These are phyloP conservation scores for Lineolata rhizophorae DNA, from an alignment of 495 filamentous ascomycete genomes.

Conservation along the genomic window DNA sequence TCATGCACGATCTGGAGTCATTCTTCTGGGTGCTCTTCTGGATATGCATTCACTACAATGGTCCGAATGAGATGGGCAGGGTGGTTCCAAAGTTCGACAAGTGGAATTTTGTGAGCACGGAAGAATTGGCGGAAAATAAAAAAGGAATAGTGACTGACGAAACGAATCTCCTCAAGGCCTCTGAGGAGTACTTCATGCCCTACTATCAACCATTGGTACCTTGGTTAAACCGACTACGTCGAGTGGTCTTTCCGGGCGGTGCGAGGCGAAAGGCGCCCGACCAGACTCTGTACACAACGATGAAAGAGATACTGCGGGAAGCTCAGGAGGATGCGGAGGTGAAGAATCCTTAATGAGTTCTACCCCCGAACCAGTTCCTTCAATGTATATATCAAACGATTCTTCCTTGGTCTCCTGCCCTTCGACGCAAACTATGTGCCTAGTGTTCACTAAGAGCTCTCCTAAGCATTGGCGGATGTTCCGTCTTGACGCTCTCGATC, in stretches of 20 bases:
- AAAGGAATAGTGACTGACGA: constrained; percentile 9
- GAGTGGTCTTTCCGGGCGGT: constrained; percentile 16
- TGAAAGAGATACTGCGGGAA: constrained; percentile 9
- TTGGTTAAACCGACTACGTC: constrained; percentile 19
- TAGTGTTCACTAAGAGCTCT: too few species aligned
- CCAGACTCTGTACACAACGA: constrained; percentile 9
- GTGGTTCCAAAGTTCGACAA: constrained; percentile 8
- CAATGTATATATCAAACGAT: too few species aligned
- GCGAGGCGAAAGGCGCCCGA: constrained; percentile 12
- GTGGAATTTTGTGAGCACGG: constrained; percentile 13
- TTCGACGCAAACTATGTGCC: too few species aligned
- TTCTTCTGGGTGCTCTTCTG: constrained; percentile 31
- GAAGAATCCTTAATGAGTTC: too few species aligned
- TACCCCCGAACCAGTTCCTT: too few species aligned
- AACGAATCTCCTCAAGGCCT: constrained; percentile 9
- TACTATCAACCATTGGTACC: constrained; percentile 18
- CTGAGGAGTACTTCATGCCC: constrained; percentile 12
- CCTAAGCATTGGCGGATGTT: too few species aligned
- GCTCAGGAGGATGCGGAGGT: constrained; percentile 4
- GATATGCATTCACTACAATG: constrained; percentile 11
- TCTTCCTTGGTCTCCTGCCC: too few species aligned
- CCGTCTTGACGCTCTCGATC: too few species aligned
- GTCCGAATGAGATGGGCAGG: constrained; percentile 4
- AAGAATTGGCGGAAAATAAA: constrained; percentile 12
- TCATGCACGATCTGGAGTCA: constrained; percentile 28